Evolutionary conservation across 805 yeast species (phyloP), one percentile per base, ranked within the genome.

Genomic region (Ogataea thermomethanolica): DNA sequence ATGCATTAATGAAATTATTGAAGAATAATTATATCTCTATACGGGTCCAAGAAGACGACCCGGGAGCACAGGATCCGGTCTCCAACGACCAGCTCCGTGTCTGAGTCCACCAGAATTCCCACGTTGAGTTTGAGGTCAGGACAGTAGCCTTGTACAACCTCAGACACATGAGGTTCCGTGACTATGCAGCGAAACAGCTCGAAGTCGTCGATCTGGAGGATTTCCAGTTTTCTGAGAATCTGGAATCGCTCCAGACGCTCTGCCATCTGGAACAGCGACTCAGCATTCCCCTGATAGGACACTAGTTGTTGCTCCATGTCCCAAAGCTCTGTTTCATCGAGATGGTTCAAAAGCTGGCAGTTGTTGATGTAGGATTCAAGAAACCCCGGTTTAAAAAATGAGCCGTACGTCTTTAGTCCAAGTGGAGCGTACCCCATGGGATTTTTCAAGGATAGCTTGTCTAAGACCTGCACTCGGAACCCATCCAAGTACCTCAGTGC

Each of bases 81-180:
- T 3, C 84, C 84, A n/a, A 59, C 59, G 40, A 47, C 46, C 25
- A 53, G 39, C 13, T 67, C 54, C 12, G 54, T 53, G 10, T 55
- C 48, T 3, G 30, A 32, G 12, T 47, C 56, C 30, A 49, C 48
- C 40, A 42, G 48, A 9, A 76, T 54, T n/a, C 72, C 74, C 14
- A 76, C 74, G 39, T 69, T 74, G 9, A 72, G 49, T 15, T 67
- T 73, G 24, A 73, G 54, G 23, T 75, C 77, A 37, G 56, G 48
- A 45, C 83, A 77, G 51, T 64, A 75, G 0, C 69, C 81, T 28
- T 58, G 58, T n/a, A 65, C 65, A 1, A 71, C 32, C 2, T 49
- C 55, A 1, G 56, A 46, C 5, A 45, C 29, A 11, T 50, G 55
- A 8, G 61, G 55, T 9, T 67, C 66, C 3, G 70, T 62, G n/a